Evolutionary conservation across 179 eudicot genomes (phyloP).

Genomic region (Silene coronaria): DNA sequence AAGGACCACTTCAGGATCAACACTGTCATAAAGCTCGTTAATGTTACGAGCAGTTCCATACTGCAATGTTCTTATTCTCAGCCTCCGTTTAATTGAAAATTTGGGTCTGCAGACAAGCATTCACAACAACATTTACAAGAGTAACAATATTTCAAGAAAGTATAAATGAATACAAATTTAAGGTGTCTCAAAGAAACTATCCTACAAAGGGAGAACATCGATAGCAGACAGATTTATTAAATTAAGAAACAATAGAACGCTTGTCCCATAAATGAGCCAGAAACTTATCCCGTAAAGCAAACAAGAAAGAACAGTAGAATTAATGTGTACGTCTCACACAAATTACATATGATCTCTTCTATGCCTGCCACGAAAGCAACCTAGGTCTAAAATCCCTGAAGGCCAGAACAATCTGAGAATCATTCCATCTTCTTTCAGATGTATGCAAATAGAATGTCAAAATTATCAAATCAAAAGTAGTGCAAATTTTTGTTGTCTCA

Average conservation of each 20-base stretch:
- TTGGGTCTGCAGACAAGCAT: constrained; percentile 56
- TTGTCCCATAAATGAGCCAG: neutral
- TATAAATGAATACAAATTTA: neutral
- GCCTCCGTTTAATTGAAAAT: constrained; percentile 65
- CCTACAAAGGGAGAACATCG: neutral
- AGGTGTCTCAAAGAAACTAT: neutral
- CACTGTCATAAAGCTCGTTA: constrained; percentile 85
- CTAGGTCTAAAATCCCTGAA: neutral
- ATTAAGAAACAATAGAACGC: neutral
- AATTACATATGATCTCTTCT: neutral
- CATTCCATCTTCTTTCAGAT: neutral
- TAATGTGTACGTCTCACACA: neutral
- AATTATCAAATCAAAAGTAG: neutral
- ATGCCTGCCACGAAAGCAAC: neutral
- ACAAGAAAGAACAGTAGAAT: neutral
- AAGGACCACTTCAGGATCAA: constrained; percentile 88
- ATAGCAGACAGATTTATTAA: neutral
- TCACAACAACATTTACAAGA: neutral
- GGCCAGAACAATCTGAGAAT: neutral
- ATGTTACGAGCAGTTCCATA: constrained; percentile 74
- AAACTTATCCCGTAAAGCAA: neutral
- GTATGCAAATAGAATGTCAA: neutral
- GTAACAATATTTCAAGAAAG: neutral
- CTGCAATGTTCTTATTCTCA: constrained; percentile 82
- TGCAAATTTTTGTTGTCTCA: neutral